phyloP scores from a whole-genome alignment of 306 rosid species.

The Medicago ruthenica region DNA sequence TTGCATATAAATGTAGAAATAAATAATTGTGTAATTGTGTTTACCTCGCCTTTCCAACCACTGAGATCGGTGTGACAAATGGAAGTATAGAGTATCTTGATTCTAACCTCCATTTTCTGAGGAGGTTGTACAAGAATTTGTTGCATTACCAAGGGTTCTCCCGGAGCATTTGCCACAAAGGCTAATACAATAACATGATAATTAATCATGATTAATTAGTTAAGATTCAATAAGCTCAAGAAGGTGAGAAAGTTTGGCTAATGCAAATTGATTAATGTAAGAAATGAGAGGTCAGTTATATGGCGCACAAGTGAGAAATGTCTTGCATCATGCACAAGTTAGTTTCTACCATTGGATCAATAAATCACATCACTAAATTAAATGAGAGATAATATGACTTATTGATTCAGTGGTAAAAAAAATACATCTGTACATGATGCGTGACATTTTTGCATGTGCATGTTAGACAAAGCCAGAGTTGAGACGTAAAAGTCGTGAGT shows the following conservation, averaged over 20 bases:
- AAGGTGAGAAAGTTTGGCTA: neutral
- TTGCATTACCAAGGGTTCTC: conserved; percentile 70
- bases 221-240: neutral
- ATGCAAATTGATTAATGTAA: neutral
- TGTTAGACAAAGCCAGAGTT: too few relatives aligned
- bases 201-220: neutral
- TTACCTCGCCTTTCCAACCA: conserved; percentile 79
- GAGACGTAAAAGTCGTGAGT: neutral
- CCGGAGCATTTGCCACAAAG: conserved; percentile 73
- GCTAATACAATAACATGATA: conserved; percentile 46
- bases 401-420: too few relatives aligned
- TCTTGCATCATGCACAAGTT: too few relatives aligned
- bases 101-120: conserved; percentile 74
- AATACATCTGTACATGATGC: too few relatives aligned
- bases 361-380: too few relatives aligned
- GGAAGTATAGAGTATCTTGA: conserved; percentile 77
- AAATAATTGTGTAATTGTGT: neutral
- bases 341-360: too few relatives aligned
- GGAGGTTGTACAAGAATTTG: conserved; percentile 75
- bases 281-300: neutral
- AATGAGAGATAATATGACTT: neutral
- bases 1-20: neutral
- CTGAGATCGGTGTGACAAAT: conserved; percentile 85
- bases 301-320: too few relatives aligned
- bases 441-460: too few relatives aligned